phyloP scores from a whole-genome alignment of 1,284 basidiomycete species.

The Puccinia coronata region DNA sequence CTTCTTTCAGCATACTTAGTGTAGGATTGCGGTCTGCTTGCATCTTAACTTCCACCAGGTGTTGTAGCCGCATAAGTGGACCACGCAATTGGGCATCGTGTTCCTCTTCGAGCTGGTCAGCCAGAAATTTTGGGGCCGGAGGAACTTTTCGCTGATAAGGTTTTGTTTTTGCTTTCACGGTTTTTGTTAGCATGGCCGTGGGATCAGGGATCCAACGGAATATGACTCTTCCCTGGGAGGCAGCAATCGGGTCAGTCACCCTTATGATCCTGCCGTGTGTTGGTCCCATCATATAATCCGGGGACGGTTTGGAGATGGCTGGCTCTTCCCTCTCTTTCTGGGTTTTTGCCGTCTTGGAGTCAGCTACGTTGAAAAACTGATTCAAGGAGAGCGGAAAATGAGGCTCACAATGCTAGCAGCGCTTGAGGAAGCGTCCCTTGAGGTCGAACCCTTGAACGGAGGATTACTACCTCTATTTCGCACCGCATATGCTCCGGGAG shows the following conservation, averaged over 20 bases:
- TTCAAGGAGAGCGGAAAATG: neutral
- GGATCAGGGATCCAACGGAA: neutral
- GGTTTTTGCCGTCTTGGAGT: conserved; percentile 1
- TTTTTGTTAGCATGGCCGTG: neutral
- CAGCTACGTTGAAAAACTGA: neutral
- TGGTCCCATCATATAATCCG: neutral
- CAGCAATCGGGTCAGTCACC: neutral
- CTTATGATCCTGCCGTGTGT: neutral
- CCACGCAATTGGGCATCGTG: neutral
- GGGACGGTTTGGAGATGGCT: too few species aligned
- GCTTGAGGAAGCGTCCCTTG: neutral
- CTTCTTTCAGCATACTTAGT: neutral
- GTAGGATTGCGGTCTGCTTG: neutral
- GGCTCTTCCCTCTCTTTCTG: neutral
- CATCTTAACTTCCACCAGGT: neutral
- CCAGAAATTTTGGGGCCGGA: neutral
- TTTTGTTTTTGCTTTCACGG: neutral
- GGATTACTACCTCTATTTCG: neutral
- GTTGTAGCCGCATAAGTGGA: conserved; percentile 1
- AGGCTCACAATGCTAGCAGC: neutral
- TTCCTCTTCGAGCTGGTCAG: conserved; percentile 1
- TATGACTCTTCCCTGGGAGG: neutral
- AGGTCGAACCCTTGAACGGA: neutral
- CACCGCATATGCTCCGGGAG: neutral
- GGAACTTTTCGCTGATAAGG: neutral